These are phyloP conservation scores for Xylaria sp. DNA, from an alignment of 2,329 filamentous ascomycete genomes.

Conservation along the genomic window DNA sequence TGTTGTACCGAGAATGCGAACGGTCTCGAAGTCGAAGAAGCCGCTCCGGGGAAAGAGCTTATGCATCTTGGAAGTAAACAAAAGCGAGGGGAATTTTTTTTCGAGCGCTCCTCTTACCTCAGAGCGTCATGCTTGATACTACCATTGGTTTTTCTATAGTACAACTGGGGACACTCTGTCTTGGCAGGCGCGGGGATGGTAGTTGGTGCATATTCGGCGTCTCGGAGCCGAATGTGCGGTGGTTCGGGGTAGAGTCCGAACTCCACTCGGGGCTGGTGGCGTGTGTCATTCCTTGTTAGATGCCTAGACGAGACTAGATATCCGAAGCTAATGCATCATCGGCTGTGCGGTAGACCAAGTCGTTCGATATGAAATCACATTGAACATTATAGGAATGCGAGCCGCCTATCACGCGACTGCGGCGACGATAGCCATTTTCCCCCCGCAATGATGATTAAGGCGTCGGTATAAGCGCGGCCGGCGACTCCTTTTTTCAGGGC, in stretches of 20 bases:
- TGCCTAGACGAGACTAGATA: background rate
- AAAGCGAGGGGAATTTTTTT: background rate
- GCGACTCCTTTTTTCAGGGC: background rate
- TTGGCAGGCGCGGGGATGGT: background rate
- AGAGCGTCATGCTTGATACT: background rate
- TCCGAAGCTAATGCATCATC: no score
- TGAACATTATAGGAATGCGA: background rate
- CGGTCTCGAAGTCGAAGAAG: constrained; percentile 52
- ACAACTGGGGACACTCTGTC: background rate
- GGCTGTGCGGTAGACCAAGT: no score
- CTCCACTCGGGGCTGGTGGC: background rate
- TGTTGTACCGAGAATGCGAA: constrained; percentile 48
- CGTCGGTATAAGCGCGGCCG: background rate
- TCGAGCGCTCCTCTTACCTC: background rate
- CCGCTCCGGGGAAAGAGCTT: background rate
- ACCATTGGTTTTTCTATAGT: background rate
- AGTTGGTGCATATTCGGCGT: background rate
- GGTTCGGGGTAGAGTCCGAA: background rate
- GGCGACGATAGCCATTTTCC: background rate
- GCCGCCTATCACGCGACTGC: background rate
- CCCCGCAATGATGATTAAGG: background rate
- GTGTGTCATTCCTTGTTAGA: background rate
- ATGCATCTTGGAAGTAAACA: background rate
- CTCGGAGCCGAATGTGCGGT: background rate
- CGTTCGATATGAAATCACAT: no score